phyloP scores from a whole-genome alignment of 1,284 basidiomycete species.

The Fomitopsis palustris region DNA sequence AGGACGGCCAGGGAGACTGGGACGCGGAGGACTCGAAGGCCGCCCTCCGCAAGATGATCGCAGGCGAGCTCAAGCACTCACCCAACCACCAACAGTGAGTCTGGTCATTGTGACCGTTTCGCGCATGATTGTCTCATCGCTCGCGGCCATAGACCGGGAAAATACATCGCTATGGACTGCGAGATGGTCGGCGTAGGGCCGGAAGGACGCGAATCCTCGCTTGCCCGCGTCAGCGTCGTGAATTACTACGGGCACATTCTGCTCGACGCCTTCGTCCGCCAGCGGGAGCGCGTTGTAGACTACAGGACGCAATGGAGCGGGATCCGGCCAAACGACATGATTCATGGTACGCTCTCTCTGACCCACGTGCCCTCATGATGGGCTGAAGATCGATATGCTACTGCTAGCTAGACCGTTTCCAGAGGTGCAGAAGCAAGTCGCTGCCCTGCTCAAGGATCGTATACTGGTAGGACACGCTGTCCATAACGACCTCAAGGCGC shows the following conservation, averaged over 20 bases:
- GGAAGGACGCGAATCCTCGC: slow-evolving; percentile 74
- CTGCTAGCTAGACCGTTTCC: slow-evolving; percentile 70
- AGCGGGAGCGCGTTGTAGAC: slow-evolving; percentile 88
- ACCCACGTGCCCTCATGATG: neutral
- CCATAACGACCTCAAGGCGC: slow-evolving; percentile 85
- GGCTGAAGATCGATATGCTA: neutral
- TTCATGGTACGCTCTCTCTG: slow-evolving; percentile 45
- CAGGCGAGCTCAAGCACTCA: slow-evolving; percentile 41
- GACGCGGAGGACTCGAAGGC: slow-evolving; percentile 48
- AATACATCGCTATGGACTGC: slow-evolving; percentile 87
- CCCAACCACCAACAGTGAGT: slow-evolving; percentile 44
- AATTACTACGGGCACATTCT: slow-evolving; percentile 85
- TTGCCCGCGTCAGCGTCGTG: slow-evolving; percentile 91
- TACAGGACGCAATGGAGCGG: slow-evolving; percentile 94
- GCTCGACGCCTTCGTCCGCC: slow-evolving; percentile 86
- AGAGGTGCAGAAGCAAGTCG: slow-evolving; percentile 79
- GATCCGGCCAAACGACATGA: slow-evolving; percentile 75
- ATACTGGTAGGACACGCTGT: slow-evolving; percentile 95
- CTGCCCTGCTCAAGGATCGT: slow-evolving; percentile 75
- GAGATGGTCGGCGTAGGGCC: slow-evolving; percentile 97
- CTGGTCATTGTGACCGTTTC: no score
- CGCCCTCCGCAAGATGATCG: slow-evolving; percentile 47
- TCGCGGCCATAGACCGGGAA: slow-evolving; percentile 53
- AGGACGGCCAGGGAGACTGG: slow-evolving; percentile 2
- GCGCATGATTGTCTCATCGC: slow-evolving; percentile 21